Evolutionary conservation across 805 yeast species (phyloP).

Genomic region (Monosporozyma siamensis): DNA sequence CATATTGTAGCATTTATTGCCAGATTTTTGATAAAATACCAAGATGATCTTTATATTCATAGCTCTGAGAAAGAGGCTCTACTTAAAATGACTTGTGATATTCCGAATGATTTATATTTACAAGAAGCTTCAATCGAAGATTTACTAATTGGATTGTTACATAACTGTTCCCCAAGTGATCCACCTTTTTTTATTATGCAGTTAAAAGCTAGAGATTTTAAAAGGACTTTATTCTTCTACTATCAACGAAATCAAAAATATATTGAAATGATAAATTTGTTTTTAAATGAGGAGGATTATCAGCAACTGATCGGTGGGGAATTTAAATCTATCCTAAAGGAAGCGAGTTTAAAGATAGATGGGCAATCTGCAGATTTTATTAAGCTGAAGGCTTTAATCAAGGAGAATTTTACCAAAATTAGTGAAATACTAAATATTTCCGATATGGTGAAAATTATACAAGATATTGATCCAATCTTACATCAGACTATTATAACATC

Average conservation of each 20-base stretch:
- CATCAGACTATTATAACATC: conserved; percentile 12
- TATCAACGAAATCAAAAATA: conserved; percentile 12
- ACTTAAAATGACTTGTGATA: conserved; percentile 40
- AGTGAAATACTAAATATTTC: conserved; percentile 6
- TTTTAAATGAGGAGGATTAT: not conserved
- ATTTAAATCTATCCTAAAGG: not conserved
- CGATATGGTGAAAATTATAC: conserved; percentile 5
- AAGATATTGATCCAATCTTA: conserved; percentile 14
- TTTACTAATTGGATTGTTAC: not conserved
- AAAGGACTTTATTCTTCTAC: conserved; percentile 16
- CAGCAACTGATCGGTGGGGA: not conserved
- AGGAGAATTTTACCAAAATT: conserved; percentile 10
- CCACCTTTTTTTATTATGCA: conserved; percentile 33
- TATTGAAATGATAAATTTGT: not conserved
- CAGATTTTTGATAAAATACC: conserved; percentile 1
- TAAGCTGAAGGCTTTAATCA: conserved; percentile 7
- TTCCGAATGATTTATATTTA: conserved; percentile 12
- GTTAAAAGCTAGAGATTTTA: conserved; percentile 17
- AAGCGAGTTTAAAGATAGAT: not conserved
- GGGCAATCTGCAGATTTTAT: conserved; percentile 3
- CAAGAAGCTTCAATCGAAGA: conserved; percentile 3
- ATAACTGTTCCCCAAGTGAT: conserved; percentile 47
- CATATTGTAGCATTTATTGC: conserved; percentile 16
- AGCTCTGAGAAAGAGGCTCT: conserved; percentile 45
- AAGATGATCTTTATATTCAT: conserved; percentile 43